Conservation (phyloP, 257 asterid genomes). For the Fraxinus anomala region DNA sequence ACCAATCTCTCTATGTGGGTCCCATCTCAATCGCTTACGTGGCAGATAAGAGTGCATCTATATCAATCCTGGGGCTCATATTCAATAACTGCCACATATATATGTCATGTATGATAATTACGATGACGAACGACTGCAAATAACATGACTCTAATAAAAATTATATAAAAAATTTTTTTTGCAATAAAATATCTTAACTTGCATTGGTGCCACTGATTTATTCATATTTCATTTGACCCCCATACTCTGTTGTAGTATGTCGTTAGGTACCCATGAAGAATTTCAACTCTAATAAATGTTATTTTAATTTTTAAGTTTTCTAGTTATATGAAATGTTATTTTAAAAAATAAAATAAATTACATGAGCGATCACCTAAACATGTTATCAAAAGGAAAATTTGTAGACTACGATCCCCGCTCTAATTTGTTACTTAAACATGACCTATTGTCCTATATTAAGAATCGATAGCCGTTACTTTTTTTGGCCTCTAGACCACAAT, state of each 20-base stretch:
- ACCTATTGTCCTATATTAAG: no score
- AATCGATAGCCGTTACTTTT: no score
- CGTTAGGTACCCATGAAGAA: not conserved
- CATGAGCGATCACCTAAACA: no score
- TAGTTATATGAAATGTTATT: no score
- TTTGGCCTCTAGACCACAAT: not conserved
- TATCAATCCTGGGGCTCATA: slow-evolving; percentile 41
- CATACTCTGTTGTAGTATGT: not conserved
- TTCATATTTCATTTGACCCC: not conserved
- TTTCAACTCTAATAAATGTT: not conserved
- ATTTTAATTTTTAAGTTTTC: no score
- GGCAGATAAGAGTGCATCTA: slow-evolving; percentile 69
- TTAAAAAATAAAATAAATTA: no score
- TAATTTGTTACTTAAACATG: no score
- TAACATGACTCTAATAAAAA: no score
- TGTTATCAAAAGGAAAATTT: not conserved
- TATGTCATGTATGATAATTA: no score
- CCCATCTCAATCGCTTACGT: slow-evolving; percentile 48
- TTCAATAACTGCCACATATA: no score
- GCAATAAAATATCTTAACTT: not conserved
- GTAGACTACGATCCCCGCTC: not conserved
- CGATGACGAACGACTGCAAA: no score
- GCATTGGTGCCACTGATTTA: slow-evolving; percentile 14
- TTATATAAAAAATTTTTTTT: not conserved
- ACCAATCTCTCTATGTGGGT: slow-evolving; percentile 49